Conservation (phyloP, 129 eudicot species). For the Flaveria linearis region DNA sequence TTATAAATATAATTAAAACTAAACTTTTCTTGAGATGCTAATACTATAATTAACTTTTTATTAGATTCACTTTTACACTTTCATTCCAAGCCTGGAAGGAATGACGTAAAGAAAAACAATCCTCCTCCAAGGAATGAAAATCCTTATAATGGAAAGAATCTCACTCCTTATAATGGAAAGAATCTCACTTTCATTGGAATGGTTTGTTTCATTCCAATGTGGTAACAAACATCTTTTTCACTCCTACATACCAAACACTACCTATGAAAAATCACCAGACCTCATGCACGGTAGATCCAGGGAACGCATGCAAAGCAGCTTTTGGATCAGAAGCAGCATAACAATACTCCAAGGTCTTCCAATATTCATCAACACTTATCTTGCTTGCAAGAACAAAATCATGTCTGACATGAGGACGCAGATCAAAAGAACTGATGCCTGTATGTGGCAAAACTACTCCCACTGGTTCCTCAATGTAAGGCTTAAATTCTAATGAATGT, state of each 20-base stretch:
- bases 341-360: constrained; percentile 93
- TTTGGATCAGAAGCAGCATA: constrained; percentile 78
- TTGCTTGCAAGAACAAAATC: constrained; percentile 83
- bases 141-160: neutral
- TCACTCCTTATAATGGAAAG: neutral
- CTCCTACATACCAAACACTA: neutral
- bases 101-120: neutral
- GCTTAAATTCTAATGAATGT: constrained; percentile 84
- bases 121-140: neutral
- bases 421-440: constrained; percentile 50
- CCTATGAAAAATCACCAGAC: constrained; percentile 34
- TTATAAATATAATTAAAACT: neutral
- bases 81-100: neutral
- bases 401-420: constrained; percentile 88
- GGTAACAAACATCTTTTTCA: neutral
- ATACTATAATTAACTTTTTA: neutral
- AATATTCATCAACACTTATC: constrained; percentile 79
- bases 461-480: constrained; percentile 92
- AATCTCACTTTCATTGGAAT: neutral
- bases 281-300: constrained; percentile 89
- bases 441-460: constrained; percentile 40
- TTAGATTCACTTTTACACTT: neutral
- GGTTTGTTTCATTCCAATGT: neutral
- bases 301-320: constrained; percentile 88
- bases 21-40: neutral